Evolutionary conservation across 495 filamentous ascomycete species (phyloP).

Genomic region (Talaromyces liani): DNA sequence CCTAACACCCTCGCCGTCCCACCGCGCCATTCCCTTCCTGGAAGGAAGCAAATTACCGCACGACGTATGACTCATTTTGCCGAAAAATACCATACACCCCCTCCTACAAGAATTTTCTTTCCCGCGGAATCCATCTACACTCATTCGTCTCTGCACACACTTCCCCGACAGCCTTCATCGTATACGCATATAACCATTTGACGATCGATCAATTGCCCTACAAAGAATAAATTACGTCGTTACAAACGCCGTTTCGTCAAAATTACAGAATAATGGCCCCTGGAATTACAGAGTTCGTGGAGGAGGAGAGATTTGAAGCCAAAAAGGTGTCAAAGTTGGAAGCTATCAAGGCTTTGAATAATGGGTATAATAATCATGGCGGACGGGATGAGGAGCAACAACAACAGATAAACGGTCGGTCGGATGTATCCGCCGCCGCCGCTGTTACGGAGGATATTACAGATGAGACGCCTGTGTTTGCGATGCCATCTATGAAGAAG

Average conservation of each 20-base stretch:
- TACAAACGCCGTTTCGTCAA: neutral
- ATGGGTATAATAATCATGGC: neutral
- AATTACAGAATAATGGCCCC: neutral
- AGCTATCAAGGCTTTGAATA: neutral
- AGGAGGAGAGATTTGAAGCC: neutral
- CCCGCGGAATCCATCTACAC: conserved; percentile 8
- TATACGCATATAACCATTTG: conserved; percentile 2
- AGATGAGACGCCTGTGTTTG: neutral
- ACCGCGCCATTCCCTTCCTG: neutral
- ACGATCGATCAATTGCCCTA: neutral
- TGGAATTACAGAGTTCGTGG: neutral
- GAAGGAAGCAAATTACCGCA: neutral
- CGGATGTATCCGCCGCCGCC: neutral
- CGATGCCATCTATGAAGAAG: conserved; percentile 4
- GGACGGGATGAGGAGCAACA: neutral
- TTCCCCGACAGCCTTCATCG: conserved; percentile 5
- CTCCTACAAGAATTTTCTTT: conserved; percentile 6
- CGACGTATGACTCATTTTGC: conserved; percentile 7
- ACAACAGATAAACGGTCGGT: neutral
- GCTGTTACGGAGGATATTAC: neutral
- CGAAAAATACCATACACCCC: conserved; percentile 9
- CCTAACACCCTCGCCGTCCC: neutral
- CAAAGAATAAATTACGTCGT: neutral
- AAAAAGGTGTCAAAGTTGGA: neutral
- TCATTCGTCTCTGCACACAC: conserved; percentile 8